phyloP scores from a whole-genome alignment of 441 rosid species.

The Hura crepitans region DNA sequence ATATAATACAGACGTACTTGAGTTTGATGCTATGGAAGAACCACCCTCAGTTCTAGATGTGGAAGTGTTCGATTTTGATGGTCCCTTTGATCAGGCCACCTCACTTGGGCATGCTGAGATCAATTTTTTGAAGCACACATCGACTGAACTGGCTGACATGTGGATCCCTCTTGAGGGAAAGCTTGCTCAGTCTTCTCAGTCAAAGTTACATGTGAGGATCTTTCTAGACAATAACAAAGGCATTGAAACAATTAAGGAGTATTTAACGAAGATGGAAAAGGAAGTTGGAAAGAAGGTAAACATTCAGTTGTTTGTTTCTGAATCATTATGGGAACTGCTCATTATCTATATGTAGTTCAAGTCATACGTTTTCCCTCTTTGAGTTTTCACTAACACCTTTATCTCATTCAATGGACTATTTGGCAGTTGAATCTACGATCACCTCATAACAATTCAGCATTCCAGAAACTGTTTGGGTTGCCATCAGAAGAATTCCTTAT shows the following conservation, averaged over 20 bases:
- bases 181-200: conserved; percentile 71
- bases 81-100: conserved; percentile 80
- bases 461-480: conserved; percentile 77
- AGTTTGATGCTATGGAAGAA: conserved; percentile 94
- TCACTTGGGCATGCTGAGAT: conserved; percentile 87
- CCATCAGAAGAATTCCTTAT: conserved; percentile 91
- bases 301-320: conserved; percentile 5
- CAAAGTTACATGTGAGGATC: conserved; percentile 69
- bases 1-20: conserved; percentile 62
- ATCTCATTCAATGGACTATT: conserved; percentile 16
- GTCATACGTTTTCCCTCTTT: not conserved
- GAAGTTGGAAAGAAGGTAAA: conserved; percentile 92
- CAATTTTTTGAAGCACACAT: conserved; percentile 67
- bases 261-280: conserved; percentile 73
- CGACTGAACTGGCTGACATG: conserved; percentile 67
- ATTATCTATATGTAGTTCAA: not conserved
- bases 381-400: not conserved
- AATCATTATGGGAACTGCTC: not conserved
- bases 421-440: conserved; percentile 69
- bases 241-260: conserved; percentile 64
- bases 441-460: conserved; percentile 67
- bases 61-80: conserved; percentile 85
- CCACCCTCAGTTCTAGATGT: conserved; percentile 82
- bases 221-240: conserved; percentile 77
- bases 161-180: conserved; percentile 71